Conservation (phyloP, 192 early-diverging fungal genomes). For the Entomortierella chlamydospora region DNA sequence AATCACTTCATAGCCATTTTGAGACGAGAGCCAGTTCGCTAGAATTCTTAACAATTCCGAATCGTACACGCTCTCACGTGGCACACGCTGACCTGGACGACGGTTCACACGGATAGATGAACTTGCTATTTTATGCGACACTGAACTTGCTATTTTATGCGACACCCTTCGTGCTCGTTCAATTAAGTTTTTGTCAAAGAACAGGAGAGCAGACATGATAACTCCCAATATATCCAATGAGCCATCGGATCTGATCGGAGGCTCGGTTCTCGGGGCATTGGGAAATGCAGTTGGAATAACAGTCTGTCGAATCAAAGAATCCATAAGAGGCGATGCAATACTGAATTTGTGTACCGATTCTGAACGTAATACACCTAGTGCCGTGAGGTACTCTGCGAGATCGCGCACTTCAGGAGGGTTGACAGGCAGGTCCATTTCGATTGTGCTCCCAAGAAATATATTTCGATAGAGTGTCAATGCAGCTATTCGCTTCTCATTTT, state of each 20-base stretch:
- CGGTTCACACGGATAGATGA: too few species aligned
- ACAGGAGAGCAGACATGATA: too few species aligned
- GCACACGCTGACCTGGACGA: slow-evolving; percentile 1
- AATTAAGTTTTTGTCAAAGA: too few species aligned
- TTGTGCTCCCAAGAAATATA: slow-evolving; percentile 4
- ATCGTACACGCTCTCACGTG: slow-evolving; percentile 38
- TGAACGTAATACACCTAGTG: slow-evolving; percentile 19
- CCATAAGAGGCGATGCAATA: slow-evolving; percentile 36
- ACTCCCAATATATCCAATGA: too few species aligned
- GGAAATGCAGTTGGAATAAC: too few species aligned
- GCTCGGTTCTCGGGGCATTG: too few species aligned
- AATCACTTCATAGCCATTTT: slow-evolving; percentile 10
- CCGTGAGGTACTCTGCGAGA: slow-evolving; percentile 12
- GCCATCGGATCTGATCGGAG: too few species aligned
- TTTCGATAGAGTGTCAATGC: slow-evolving; percentile 5
- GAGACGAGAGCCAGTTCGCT: slow-evolving; percentile 27
- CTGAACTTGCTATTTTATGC: too few species aligned
- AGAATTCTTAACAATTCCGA: slow-evolving; percentile 31
- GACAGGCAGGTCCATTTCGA: neutral
- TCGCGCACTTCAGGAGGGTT: neutral
- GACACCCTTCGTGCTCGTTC: too few species aligned
- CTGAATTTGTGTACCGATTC: slow-evolving; percentile 1
- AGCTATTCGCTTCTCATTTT: neutral
- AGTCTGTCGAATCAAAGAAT: slow-evolving; percentile 20
- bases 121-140: too few species aligned